A percentile compares a stretch with the other conserved stretches of the same genome.
phyloP scores from a whole-genome alignment of 1,139 yeast species.

The Lodderomyces elongisporus region DNA sequence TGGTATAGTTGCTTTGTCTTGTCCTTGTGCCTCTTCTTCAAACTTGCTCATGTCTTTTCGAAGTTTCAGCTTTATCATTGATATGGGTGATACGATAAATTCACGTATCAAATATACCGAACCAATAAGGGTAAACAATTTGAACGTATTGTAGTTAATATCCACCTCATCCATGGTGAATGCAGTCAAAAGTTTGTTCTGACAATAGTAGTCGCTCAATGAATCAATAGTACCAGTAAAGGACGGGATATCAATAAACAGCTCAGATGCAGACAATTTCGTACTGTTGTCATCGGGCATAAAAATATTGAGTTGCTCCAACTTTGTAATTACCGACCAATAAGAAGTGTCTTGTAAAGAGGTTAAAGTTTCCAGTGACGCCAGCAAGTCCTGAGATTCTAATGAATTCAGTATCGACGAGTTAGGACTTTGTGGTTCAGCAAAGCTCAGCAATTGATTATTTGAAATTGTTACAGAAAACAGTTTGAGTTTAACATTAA shows the following conservation, averaged over 20 bases:
- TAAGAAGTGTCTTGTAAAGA: slow-evolving; percentile 7
- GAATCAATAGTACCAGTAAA: slow-evolving; percentile 8
- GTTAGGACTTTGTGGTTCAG: not conserved
- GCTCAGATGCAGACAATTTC: slow-evolving; percentile 4
- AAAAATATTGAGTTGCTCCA: slow-evolving; percentile 9
- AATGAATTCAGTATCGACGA: not conserved
- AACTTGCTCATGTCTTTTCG: slow-evolving; percentile 16
- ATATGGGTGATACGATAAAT: slow-evolving; percentile 36
- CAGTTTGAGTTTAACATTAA: slow-evolving; percentile 10
- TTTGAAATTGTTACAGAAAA: slow-evolving; percentile 6
- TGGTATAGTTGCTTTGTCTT: not conserved
- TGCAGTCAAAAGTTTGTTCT: slow-evolving; percentile 11
- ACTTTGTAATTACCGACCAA: slow-evolving; percentile 9
- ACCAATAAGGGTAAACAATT: slow-evolving; percentile 51
- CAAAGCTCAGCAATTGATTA: slow-evolving; percentile 1
- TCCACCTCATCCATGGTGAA: slow-evolving; percentile 20
- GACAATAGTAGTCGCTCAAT: slow-evolving; percentile 3
- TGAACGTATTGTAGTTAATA: slow-evolving; percentile 41
- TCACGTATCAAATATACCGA: slow-evolving; percentile 49
- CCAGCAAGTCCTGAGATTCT: slow-evolving; percentile 2
- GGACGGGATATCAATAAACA: slow-evolving; percentile 9
- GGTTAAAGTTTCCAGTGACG: slow-evolving; percentile 12
- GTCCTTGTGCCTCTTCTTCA: slow-evolving; percentile 1
- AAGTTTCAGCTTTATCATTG: slow-evolving; percentile 18
- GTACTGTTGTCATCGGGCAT: slow-evolving; percentile 7